phyloP scores from a whole-genome alignment of 305 asterid species.

The Rubia peregrina region DNA sequence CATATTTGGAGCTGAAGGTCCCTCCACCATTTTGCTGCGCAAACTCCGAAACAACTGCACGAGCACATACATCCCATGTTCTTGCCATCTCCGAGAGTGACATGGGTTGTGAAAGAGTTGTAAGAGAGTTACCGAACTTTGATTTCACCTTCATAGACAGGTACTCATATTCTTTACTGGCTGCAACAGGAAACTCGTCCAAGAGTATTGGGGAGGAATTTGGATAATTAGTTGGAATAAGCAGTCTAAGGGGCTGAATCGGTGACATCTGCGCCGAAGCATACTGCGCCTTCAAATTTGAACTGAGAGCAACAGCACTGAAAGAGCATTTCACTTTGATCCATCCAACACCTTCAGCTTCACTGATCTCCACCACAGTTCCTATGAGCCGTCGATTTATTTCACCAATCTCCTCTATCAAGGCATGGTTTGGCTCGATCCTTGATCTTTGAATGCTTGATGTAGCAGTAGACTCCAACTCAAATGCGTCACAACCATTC shows the following conservation, averaged over 20 bases:
- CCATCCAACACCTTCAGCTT: constrained; percentile 83
- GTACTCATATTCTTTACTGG: constrained; percentile 86
- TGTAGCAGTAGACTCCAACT: constrained; percentile 92
- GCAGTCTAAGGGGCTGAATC: constrained; percentile 84
- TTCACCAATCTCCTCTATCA: constrained; percentile 78
- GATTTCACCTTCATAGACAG: constrained; percentile 71
- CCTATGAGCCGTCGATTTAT: constrained; percentile 81
- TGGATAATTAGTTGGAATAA: constrained; percentile 74
- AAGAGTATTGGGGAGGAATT: constrained; percentile 78
- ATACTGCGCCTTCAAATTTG: constrained; percentile 77
- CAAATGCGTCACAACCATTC: constrained; percentile 60
- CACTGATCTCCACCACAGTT: constrained; percentile 67
- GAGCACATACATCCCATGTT: constrained; percentile 91
- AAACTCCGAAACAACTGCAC: constrained; percentile 63
- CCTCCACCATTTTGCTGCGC: constrained; percentile 89
- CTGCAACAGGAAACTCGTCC: constrained; percentile 87
- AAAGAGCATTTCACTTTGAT: constrained; percentile 80
- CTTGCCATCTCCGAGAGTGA: constrained; percentile 72
- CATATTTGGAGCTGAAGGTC: constrained; percentile 83
- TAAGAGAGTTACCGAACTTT: constrained; percentile 69
- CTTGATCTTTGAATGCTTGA: constrained; percentile 57
- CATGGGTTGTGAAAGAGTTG: constrained; percentile 78
- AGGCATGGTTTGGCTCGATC: constrained; percentile 77
- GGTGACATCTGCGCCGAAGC: constrained; percentile 94
- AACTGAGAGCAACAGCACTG: constrained; percentile 82